These are phyloP conservation scores for Ogataea nakhonphanomensis DNA, from an alignment of 805 yeast species.

Conservation along the genomic window DNA sequence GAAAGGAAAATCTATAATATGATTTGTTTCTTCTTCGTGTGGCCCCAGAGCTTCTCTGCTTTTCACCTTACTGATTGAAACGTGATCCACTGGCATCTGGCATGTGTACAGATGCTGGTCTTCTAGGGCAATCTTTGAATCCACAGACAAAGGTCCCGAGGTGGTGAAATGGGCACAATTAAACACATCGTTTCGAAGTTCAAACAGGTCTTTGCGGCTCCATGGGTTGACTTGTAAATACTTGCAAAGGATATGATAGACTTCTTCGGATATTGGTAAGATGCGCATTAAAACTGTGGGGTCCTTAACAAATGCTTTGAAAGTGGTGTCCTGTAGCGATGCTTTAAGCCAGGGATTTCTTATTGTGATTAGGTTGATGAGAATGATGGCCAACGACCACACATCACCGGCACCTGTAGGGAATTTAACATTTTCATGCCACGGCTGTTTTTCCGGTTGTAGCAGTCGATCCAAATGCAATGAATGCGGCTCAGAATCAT, in stretches of 20 bases:
- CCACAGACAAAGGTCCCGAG: slow-evolving; percentile 34
- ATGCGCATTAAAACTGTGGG: slow-evolving; percentile 57
- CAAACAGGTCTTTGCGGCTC: slow-evolving; percentile 41
- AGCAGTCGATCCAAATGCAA: slow-evolving; percentile 30
- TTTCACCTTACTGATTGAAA: slow-evolving; percentile 27
- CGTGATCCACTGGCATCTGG: slow-evolving; percentile 36
- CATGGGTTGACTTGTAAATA: slow-evolving; percentile 47
- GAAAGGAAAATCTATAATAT: slow-evolving; percentile 26
- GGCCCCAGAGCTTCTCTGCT: slow-evolving; percentile 28
- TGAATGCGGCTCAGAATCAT: slow-evolving; percentile 31
- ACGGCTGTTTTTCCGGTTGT: slow-evolving; percentile 19
- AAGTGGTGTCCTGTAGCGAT: slow-evolving; percentile 60
- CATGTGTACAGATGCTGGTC: slow-evolving; percentile 30
- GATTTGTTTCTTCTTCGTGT: slow-evolving; percentile 30
- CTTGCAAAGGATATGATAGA: slow-evolving; percentile 47
- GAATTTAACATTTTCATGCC: slow-evolving; percentile 34
- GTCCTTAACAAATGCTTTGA: slow-evolving; percentile 57
- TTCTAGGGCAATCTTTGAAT: slow-evolving; percentile 27
- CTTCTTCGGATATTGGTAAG: slow-evolving; percentile 66
- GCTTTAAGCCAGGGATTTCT: slow-evolving; percentile 93
- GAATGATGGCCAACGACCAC: slow-evolving; percentile 82
- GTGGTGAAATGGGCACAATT: slow-evolving; percentile 29
- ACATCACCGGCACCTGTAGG: slow-evolving; percentile 80
- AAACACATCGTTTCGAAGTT: slow-evolving; percentile 38
- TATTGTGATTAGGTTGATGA: slow-evolving; percentile 76